These are phyloP conservation scores for Thinopyrum elongatum DNA, from an alignment of 176 grass and related monocot genomes.

Conservation along the genomic window DNA sequence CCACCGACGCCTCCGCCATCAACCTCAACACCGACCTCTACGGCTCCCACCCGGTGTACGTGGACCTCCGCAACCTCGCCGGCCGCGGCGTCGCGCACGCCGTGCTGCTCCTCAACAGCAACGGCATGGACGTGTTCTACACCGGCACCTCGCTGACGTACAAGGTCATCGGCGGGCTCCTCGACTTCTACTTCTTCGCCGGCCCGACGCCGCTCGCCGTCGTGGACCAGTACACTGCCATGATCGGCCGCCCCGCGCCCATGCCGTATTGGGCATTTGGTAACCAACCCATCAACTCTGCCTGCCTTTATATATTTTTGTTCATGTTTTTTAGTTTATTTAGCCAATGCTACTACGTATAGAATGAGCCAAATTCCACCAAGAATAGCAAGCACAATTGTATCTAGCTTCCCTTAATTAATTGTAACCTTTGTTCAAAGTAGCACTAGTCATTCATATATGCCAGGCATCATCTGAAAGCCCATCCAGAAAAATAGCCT, in stretches of 20 bases:
- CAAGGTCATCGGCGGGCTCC: constrained; percentile 83
- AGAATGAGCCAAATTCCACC: background rate
- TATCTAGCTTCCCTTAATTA: background rate
- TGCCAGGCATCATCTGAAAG: background rate
- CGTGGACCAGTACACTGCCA: constrained; percentile 77
- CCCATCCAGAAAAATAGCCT: background rate
- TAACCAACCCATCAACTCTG: constrained; percentile 18
- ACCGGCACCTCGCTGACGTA: constrained; percentile 70
- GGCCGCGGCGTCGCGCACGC: constrained; percentile 66
- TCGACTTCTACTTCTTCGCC: constrained; percentile 93
- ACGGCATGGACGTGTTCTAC: constrained; percentile 93
- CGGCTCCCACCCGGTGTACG: constrained; percentile 88
- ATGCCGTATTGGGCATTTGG: constrained; percentile 96
- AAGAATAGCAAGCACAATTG: background rate
- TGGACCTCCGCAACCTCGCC: constrained; percentile 61
- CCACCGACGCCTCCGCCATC: constrained; percentile 75
- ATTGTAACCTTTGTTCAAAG: background rate
- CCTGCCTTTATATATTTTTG: background rate
- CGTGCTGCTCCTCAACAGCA: constrained; percentile 91
- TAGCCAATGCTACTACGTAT: background rate
- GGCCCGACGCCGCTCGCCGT: constrained; percentile 71
- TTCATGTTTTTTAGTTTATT: background rate
- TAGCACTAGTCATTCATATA: background rate
- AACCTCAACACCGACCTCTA: constrained; percentile 94
- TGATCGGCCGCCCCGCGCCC: constrained; percentile 79